These are phyloP conservation scores for Scleroderma bovista DNA, from an alignment of 768 basidiomycete genomes.

Conservation along the genomic window DNA sequence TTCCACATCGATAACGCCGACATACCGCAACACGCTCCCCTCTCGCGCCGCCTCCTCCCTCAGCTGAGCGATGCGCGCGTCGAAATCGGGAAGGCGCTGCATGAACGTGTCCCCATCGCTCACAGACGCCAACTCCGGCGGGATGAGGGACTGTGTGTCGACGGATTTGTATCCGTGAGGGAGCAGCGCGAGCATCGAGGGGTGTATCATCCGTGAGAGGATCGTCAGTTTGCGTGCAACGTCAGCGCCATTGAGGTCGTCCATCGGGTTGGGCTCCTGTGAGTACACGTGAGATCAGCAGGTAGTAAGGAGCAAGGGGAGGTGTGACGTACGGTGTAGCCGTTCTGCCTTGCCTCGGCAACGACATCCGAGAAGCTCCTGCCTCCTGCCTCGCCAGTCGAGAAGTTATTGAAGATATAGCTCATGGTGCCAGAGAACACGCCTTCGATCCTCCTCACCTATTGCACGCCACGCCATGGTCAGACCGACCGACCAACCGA, in stretches of 20 bases:
- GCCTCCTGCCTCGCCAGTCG: constrained; percentile 60
- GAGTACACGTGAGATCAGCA: neutral
- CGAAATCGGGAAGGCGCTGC: constrained; percentile 71
- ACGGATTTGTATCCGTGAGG: constrained; percentile 80
- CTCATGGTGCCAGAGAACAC: constrained; percentile 97
- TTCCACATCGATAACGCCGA: constrained; percentile 86
- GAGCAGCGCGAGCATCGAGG: constrained; percentile 40
- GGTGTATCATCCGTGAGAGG: constrained; percentile 71
- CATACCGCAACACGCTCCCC: constrained; percentile 86
- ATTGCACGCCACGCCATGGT: neutral
- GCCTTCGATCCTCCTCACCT: constrained; percentile 91
- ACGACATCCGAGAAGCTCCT: constrained; percentile 88
- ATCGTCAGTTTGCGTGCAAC: constrained; percentile 97
- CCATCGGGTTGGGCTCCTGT: constrained; percentile 95
- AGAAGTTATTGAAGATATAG: constrained; percentile 98
- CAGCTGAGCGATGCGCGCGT: constrained; percentile 69
- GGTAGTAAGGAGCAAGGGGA: neutral
- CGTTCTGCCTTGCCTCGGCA: constrained; percentile 79
- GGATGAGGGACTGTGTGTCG: constrained; percentile 80
- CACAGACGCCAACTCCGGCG: constrained; percentile 60
- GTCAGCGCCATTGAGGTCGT: constrained; percentile 95
- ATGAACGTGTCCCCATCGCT: constrained; percentile 81
- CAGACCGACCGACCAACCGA: neutral
- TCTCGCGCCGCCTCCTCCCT: constrained; percentile 73
- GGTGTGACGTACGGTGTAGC: constrained; percentile 68